phyloP scores from a whole-genome alignment of 805 yeast species.

The Sporopachydermia lactativora region DNA sequence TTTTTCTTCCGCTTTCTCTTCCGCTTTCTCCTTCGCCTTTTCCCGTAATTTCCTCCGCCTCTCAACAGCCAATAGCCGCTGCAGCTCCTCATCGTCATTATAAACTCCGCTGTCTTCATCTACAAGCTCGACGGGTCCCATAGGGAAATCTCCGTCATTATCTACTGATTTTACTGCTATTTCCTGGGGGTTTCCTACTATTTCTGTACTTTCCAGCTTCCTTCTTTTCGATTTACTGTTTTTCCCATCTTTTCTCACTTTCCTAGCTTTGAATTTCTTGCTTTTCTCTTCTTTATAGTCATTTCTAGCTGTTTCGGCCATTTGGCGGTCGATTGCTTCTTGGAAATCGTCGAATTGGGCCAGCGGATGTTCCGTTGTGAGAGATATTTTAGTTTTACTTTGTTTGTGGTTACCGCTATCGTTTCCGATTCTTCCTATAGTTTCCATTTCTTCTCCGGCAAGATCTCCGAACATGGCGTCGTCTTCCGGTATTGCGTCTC shows the following conservation, averaged over 20 bases:
- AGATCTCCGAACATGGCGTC: slow-evolving; percentile 16
- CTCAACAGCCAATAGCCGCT: slow-evolving; percentile 15
- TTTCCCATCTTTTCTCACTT: slow-evolving; percentile 26
- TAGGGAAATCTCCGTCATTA: slow-evolving; percentile 18
- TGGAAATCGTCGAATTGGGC: slow-evolving; percentile 13
- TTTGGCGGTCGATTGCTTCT: slow-evolving; percentile 8
- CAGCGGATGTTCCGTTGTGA: slow-evolving; percentile 9
- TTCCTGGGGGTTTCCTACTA: too few species aligned
- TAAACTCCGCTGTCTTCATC: slow-evolving; percentile 16
- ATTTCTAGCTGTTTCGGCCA: slow-evolving; percentile 12
- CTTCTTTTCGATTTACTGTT: slow-evolving; percentile 19
- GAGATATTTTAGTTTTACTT: slow-evolving; percentile 5
- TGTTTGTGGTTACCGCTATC: slow-evolving; percentile 14
- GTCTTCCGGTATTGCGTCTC: slow-evolving; percentile 16
- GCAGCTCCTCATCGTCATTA: slow-evolving; percentile 24
- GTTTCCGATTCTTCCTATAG: slow-evolving; percentile 16
- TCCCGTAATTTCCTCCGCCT: slow-evolving; percentile 21
- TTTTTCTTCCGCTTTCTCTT: slow-evolving; percentile 12
- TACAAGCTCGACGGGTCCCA: slow-evolving; percentile 21
- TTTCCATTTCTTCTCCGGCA: slow-evolving; percentile 21
- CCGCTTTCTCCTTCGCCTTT: slow-evolving; percentile 15
- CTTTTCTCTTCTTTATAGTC: slow-evolving; percentile 19
- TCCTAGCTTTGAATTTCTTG: slow-evolving; percentile 28
- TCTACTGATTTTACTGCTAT: slow-evolving; percentile 20
- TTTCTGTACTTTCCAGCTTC: too few species aligned